Conservation (phyloP, 768 basidiomycete species). For the Auricularia auricula-judae region DNA sequence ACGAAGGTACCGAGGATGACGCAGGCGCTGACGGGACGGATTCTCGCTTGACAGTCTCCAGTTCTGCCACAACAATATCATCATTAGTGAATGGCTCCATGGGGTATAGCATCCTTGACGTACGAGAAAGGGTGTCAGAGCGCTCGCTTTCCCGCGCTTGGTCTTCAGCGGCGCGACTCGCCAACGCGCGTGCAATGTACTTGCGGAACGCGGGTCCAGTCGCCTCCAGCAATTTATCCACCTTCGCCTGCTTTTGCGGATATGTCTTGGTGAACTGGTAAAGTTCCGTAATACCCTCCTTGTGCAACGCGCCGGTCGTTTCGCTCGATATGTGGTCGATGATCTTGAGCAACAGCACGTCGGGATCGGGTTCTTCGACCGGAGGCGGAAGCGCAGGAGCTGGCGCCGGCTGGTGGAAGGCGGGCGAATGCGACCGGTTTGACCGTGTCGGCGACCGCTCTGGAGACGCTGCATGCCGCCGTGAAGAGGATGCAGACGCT, state of each 20-base stretch:
- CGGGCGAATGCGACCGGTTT: not conserved
- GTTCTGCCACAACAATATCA: not conserved
- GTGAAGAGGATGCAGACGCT: not conserved
- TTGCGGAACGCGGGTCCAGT: constrained; percentile 86
- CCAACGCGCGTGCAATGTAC: constrained; percentile 80
- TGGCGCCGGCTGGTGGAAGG: not conserved
- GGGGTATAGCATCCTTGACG: constrained; percentile 16
- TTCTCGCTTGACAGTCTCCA: constrained; percentile 6
- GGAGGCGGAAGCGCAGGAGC: constrained; percentile 22
- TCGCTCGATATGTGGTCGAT: constrained; percentile 83
- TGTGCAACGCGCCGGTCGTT: constrained; percentile 80
- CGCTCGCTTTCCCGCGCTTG: constrained; percentile 66
- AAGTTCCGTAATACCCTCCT: constrained; percentile 89
- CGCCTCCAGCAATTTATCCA: constrained; percentile 80
- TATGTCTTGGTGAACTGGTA: constrained; percentile 89
- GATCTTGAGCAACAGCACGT: constrained; percentile 69
- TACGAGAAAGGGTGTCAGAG: constrained; percentile 75
- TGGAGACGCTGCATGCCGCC: not conserved
- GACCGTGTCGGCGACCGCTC: not conserved
- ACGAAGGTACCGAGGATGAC: not conserved
- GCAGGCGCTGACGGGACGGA: not conserved
- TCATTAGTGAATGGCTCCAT: no score
- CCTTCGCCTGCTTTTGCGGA: constrained; percentile 69
- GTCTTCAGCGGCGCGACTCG: constrained; percentile 80
- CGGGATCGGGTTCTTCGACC: constrained; percentile 78